Evolutionary conservation across 2,329 filamentous ascomycete species (phyloP).

Genomic region (Pseudogymnoascus verrucosus): DNA sequence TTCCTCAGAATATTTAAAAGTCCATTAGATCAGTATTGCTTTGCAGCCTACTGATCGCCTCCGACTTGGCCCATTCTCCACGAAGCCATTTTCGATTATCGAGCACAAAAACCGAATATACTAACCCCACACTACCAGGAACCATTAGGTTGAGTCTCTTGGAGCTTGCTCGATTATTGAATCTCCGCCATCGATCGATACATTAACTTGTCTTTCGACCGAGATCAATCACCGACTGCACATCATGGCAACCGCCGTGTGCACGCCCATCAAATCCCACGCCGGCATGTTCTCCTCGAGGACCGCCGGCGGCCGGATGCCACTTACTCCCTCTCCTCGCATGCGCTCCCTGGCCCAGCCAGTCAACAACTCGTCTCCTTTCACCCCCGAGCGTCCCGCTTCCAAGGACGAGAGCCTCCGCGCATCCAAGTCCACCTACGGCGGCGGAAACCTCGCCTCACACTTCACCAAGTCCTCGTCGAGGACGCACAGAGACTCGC

Average conservation of each 20-base stretch:
- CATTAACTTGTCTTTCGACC: conserved; percentile 42
- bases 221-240: conserved; percentile 34
- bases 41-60: conserved; percentile 36
- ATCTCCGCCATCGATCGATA: conserved; percentile 31
- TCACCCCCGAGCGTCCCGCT: conserved; percentile 59
- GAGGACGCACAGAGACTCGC: conserved; percentile 72
- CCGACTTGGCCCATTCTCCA: conserved; percentile 38
- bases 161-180: conserved; percentile 41
- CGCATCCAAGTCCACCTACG: conserved; percentile 65
- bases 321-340: conserved; percentile 84
- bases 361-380: conserved; percentile 59
- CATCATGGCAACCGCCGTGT: conserved; percentile 78
- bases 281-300: conserved; percentile 85
- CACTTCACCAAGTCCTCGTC: conserved; percentile 65
- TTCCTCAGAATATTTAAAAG: conserved; percentile 25
- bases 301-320: conserved; percentile 90
- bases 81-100: conserved; percentile 35
- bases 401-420: conserved; percentile 45
- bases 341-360: conserved; percentile 46
- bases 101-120: conserved; percentile 39
- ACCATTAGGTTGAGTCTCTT: conserved; percentile 53
- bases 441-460: conserved; percentile 68
- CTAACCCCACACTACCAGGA: conserved; percentile 44
- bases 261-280: conserved; percentile 92
- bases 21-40: conserved; percentile 39